Conservation (phyloP, 441 rosid genomes). For the Omphalea diandra region DNA sequence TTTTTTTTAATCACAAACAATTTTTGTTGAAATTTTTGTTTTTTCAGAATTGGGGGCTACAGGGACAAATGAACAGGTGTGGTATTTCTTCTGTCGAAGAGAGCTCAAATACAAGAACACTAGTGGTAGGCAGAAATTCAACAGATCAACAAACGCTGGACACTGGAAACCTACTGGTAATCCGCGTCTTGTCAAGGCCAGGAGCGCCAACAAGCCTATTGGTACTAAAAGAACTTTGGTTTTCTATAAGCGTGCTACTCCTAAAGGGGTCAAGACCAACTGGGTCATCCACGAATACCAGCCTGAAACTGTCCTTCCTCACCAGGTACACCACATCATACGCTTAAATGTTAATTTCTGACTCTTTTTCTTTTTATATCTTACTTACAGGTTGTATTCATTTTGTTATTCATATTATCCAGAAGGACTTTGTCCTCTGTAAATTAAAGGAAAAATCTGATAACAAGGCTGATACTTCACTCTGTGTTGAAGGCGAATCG, state of each 20-base stretch:
- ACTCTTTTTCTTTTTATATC: too few relatives aligned
- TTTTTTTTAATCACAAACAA: too few relatives aligned
- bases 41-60: background rate
- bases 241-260: constrained; percentile 14
- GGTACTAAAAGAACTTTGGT: constrained; percentile 34
- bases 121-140: constrained; percentile 3
- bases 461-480: background rate
- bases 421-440: constrained; percentile 25
- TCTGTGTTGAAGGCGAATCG: constrained; percentile 15
- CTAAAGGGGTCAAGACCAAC: constrained; percentile 18
- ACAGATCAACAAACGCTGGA: constrained; percentile 32
- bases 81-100: constrained; percentile 25
- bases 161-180: constrained; percentile 42
- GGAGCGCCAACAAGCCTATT: constrained; percentile 1
- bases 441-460: constrained; percentile 25
- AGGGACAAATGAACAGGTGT: constrained; percentile 16
- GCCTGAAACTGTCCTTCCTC: background rate
- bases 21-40: background rate
- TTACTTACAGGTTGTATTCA: background rate
- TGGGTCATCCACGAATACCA: constrained; percentile 47
- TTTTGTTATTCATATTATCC: constrained; percentile 6
- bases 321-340: constrained; percentile 14
- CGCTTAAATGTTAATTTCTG: too few relatives aligned
- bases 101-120: constrained; percentile 7
- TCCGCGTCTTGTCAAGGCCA: constrained; percentile 10